Conservation (phyloP, 1,284 basidiomycete genomes). For the Anthracocystis setariae region DNA sequence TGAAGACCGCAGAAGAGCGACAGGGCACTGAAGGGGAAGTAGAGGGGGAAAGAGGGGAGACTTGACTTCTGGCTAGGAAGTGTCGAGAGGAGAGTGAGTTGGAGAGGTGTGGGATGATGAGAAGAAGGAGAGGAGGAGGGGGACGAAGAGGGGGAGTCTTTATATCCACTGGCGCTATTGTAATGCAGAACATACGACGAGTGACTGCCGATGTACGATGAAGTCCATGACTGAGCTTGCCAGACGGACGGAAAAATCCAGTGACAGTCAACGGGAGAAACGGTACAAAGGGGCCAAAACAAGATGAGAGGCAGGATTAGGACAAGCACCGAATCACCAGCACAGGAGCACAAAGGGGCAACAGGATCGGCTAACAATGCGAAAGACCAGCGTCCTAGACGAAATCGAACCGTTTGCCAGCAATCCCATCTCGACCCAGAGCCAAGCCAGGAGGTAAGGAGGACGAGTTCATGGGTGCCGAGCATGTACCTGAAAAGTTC, state of each 20-base stretch:
- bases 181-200: conserved; percentile 19
- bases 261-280: neutral
- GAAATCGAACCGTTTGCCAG: conserved; percentile 1
- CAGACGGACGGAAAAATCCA: conserved; percentile 2
- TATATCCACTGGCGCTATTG: conserved; percentile 25
- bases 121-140: conserved; percentile 26
- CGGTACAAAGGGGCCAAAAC: too few species aligned
- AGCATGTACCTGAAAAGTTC: conserved; percentile 28
- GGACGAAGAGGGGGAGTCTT: conserved; percentile 22
- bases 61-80: conserved; percentile 38
- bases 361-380: conserved; percentile 5
- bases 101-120: conserved; percentile 27
- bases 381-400: neutral
- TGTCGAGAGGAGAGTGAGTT: conserved; percentile 19
- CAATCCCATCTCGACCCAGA: neutral
- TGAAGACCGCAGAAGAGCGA: conserved; percentile 35
- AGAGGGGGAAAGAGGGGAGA: conserved; percentile 5
- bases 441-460: conserved; percentile 5
- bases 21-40: conserved; percentile 9
- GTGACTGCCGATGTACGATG: conserved; percentile 18
- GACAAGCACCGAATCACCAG: too few species aligned
- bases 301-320: too few species aligned
- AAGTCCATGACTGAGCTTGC: conserved; percentile 2
- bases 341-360: neutral
- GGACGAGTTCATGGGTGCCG: neutral